A percentile compares a stretch with the other conserved stretches of the same genome.
These are phyloP conservation scores for Lyophyllum semitale DNA, from an alignment of 768 basidiomycete species.

Conservation along the genomic window DNA sequence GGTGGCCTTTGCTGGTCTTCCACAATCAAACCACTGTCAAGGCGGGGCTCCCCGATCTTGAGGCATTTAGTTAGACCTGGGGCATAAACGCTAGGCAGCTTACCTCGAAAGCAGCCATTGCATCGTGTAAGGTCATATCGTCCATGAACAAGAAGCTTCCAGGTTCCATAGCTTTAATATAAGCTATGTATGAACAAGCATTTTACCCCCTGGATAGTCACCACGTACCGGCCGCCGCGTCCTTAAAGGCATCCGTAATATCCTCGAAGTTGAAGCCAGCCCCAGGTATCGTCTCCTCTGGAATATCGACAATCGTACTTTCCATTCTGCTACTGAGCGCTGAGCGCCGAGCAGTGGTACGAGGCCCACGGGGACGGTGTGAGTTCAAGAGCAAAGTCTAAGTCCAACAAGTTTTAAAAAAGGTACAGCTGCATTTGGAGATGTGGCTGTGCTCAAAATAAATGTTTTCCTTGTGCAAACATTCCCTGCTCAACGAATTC, in stretches of 20 bases:
- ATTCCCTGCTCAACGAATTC: conserved; percentile 12
- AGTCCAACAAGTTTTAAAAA: neutral
- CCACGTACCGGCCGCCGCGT: conserved; percentile 62
- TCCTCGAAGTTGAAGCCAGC: conserved; percentile 60
- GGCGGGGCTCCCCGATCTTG: conserved; percentile 87
- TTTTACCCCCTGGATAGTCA: neutral
- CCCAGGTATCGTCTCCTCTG: conserved; percentile 48
- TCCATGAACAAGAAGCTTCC: conserved; percentile 67
- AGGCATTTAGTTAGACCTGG: conserved; percentile 12
- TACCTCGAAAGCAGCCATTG: conserved; percentile 95
- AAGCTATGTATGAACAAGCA: neutral
- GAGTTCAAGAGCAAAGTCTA: neutral
- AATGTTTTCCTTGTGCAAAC: conserved; percentile 19
- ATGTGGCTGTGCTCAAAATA: conserved; percentile 24
- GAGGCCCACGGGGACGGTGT: neutral
- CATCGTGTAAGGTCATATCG: conserved; percentile 76
- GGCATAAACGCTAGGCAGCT: conserved; percentile 13
- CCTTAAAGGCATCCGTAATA: conserved; percentile 58
- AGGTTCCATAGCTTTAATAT: conserved; percentile 55
- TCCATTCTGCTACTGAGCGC: conserved; percentile 8
- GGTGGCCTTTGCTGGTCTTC: conserved; percentile 41
- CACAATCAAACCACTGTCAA: conserved; percentile 76
- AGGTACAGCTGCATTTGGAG: neutral
- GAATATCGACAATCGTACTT: conserved; percentile 10
- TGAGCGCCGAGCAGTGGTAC: neutral